phyloP scores from a whole-genome alignment of 2,329 filamentous ascomycete species.

The Colletotrichum gloeosporioides region DNA sequence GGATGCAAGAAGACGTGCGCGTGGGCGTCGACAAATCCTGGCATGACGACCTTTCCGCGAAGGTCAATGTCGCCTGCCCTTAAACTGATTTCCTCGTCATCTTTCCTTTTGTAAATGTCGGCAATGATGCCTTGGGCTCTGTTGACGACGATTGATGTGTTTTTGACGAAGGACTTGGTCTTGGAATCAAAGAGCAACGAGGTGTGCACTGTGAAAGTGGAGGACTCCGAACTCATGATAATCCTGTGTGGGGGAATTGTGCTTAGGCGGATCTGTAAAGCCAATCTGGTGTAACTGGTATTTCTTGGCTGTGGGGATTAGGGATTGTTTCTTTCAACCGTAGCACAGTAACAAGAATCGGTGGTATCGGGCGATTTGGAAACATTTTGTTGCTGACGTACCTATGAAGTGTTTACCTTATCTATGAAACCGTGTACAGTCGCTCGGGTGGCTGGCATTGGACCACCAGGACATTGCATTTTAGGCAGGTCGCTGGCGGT shows the following conservation, averaged over 20 bases:
- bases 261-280: not conserved
- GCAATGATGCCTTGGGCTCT: constrained; percentile 44
- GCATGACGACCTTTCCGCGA: constrained; percentile 55
- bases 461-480: not conserved
- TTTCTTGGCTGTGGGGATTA: not conserved
- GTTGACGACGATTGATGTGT: constrained; percentile 49
- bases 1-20: constrained; percentile 62
- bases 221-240: not conserved
- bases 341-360: not conserved
- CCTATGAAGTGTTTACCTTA: not conserved
- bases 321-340: not conserved
- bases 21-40: constrained; percentile 60
- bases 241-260: not conserved
- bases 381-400: not conserved
- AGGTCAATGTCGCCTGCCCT: constrained; percentile 53
- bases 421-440: not conserved
- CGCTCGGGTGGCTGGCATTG: not conserved
- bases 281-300: not conserved
- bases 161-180: constrained; percentile 41
- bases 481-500: not conserved
- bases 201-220: constrained; percentile 44
- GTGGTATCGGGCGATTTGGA: not conserved
- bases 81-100: constrained; percentile 27
- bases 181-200: constrained; percentile 52
- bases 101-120: constrained; percentile 32